Conservation (phyloP, 257 asterid genomes). For the Penstemon eatonii region DNA sequence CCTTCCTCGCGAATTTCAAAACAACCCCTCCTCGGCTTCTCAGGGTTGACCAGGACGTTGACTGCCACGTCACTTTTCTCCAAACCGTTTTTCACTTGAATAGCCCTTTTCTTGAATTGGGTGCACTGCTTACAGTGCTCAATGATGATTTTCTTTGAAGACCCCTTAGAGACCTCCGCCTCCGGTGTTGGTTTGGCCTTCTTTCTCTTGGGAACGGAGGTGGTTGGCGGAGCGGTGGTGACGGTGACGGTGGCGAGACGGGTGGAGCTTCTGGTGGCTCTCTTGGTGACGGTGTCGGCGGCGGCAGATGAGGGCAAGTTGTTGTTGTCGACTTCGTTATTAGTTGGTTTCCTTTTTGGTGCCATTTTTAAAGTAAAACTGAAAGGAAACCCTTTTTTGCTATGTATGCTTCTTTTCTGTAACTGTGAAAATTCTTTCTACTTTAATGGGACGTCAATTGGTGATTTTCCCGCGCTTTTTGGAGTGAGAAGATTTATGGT, state of each 20-base stretch:
- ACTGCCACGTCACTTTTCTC: slow-evolving; percentile 55
- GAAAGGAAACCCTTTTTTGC: background rate
- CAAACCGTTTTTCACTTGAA: slow-evolving; percentile 55
- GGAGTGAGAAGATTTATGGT: slow-evolving; percentile 38
- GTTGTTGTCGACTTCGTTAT: background rate
- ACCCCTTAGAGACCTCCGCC: slow-evolving; percentile 3
- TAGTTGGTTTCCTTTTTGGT: slow-evolving; percentile 33
- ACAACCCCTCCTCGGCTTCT: slow-evolving; percentile 84
- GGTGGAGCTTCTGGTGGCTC: slow-evolving; percentile 43
- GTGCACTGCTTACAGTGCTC: slow-evolving; percentile 81
- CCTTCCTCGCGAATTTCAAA: slow-evolving; percentile 73
- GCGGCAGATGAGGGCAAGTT: background rate
- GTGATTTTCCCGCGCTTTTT: slow-evolving; percentile 53
- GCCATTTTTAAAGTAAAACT: slow-evolving; percentile 33
- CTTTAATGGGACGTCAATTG: slow-evolving; percentile 18
- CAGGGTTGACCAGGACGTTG: slow-evolving; percentile 67
- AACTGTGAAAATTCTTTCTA: background rate
- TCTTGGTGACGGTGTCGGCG: slow-evolving; percentile 29
- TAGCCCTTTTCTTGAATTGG: slow-evolving; percentile 61
- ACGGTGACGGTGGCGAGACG: slow-evolving; percentile 25
- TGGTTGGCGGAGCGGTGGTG: background rate
- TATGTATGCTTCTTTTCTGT: no score
- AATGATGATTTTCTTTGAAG: slow-evolving; percentile 43
- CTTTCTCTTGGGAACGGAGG: slow-evolving; percentile 7
- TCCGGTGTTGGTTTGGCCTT: background rate